These are phyloP conservation scores for Aureobasidium sp. DNA, from an alignment of 2,329 filamentous ascomycete species.

Conservation along the genomic window DNA sequence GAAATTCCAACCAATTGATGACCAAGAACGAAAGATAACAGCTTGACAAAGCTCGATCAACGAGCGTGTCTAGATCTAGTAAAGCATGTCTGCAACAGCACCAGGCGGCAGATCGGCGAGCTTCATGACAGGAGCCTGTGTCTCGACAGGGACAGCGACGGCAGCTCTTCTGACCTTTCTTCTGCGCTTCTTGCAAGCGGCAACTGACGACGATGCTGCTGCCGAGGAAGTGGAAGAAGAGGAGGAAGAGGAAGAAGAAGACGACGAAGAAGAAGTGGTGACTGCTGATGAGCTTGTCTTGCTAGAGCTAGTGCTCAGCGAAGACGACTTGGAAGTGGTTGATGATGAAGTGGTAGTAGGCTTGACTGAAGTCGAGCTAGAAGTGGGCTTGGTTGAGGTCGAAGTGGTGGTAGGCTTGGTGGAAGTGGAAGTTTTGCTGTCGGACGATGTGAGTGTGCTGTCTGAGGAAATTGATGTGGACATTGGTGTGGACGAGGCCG, in stretches of 20 bases:
- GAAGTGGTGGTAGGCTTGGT: not conserved
- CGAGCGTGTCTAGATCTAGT: not conserved
- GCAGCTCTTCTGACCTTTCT: conserved; percentile 13
- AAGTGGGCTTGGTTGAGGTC: not conserved
- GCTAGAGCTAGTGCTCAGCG: not conserved
- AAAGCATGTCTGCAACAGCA: not conserved
- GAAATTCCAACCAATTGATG: not conserved
- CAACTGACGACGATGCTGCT: not conserved
- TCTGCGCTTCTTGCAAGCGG: not conserved
- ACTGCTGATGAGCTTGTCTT: not conserved
- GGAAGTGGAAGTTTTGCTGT: not conserved
- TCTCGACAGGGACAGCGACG: not conserved
- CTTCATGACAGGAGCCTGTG: not conserved
- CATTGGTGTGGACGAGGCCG: not conserved
- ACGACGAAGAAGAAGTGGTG: not conserved
- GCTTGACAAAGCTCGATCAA: not conserved
- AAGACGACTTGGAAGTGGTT: not conserved
- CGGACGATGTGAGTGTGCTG: conserved; percentile 11
- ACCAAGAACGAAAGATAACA: not conserved
- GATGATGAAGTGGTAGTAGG: not conserved
- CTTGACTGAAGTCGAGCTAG: not conserved
- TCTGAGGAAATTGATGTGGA: not conserved
- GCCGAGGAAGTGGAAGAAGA: not conserved
- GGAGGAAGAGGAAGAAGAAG: not conserved
- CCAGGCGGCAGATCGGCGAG: conserved; percentile 1